A percentile compares a stretch with the other conserved stretches of the same genome.
phyloP scores from a whole-genome alignment of 805 yeast genomes.

The Kuraishia cidri region DNA sequence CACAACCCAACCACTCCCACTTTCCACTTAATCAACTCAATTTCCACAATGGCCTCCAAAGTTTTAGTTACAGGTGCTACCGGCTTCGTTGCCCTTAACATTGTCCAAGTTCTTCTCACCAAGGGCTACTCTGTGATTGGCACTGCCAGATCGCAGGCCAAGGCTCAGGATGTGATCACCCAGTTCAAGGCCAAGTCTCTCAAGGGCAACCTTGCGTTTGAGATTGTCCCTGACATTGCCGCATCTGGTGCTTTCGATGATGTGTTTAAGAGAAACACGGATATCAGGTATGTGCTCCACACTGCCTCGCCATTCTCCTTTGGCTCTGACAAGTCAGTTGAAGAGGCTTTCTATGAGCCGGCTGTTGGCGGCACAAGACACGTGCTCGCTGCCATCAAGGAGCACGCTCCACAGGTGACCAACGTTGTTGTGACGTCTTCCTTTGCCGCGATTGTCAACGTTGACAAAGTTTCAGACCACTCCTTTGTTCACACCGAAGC shows the following conservation, averaged over 20 bases:
- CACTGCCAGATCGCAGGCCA: conserved; percentile 14
- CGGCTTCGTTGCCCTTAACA: conserved; percentile 22
- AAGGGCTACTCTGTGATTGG: conserved; percentile 18
- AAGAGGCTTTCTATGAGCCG: conserved; percentile 32
- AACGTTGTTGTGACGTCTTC: conserved; percentile 42
- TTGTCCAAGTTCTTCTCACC: conserved; percentile 13
- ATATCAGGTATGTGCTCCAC: conserved; percentile 24
- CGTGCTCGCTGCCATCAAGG: conserved; percentile 28
- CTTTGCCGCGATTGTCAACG: conserved; percentile 31
- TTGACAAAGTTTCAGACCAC: conserved; percentile 5
- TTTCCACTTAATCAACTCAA: too few relatives aligned
- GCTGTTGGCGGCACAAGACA: conserved; percentile 38
- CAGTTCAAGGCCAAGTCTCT: conserved; percentile 8
- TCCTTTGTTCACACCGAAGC: conserved; percentile 14
- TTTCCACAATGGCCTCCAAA: conserved; percentile 1
- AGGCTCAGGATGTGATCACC: conserved; percentile 5
- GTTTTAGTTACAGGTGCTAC: conserved; percentile 24
- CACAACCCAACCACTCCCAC: too few relatives aligned
- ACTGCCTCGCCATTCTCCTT: conserved; percentile 29
- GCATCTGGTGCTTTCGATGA: conserved; percentile 35
- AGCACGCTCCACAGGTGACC: conserved; percentile 29
- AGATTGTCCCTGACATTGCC: conserved; percentile 22
- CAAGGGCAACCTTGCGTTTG: conserved; percentile 14
- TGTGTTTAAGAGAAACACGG: conserved; percentile 25
- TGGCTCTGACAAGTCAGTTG: conserved; percentile 21